Conservation (phyloP, 2,329 filamentous ascomycete species). For the Venturia asperata region DNA sequence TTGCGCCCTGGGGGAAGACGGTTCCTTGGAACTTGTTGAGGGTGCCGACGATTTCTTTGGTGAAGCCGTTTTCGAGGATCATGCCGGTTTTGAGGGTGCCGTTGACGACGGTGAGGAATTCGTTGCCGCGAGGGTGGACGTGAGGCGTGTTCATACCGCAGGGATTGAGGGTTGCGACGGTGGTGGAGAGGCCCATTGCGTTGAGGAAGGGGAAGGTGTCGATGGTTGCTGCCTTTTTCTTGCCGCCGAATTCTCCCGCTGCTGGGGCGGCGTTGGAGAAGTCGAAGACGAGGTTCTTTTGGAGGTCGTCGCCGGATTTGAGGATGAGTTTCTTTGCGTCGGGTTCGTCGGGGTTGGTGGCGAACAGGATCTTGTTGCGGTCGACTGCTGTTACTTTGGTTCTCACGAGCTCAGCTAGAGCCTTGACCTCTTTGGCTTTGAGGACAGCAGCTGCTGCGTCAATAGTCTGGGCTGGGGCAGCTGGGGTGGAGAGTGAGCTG, state of each 20-base stretch:
- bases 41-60: slow-evolving; percentile 35
- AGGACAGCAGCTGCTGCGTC: slow-evolving; percentile 8
- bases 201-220: slow-evolving; percentile 36
- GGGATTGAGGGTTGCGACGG: slow-evolving; percentile 35
- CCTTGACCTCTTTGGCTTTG: slow-evolving; percentile 24
- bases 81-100: slow-evolving; percentile 39
- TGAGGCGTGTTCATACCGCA: slow-evolving; percentile 45
- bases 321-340: slow-evolving; percentile 22
- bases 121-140: slow-evolving; percentile 43
- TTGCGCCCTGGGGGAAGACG: slow-evolving; percentile 41
- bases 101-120: slow-evolving; percentile 41
- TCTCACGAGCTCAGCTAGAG: slow-evolving; percentile 27
- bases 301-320: slow-evolving; percentile 29
- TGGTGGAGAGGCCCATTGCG: slow-evolving; percentile 34
- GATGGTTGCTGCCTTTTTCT: slow-evolving; percentile 27
- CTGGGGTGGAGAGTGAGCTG: slow-evolving; percentile 20
- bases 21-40: slow-evolving; percentile 39
- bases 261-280: slow-evolving; percentile 39
- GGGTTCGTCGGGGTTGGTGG: slow-evolving; percentile 23
- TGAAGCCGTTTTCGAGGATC: slow-evolving; percentile 42
- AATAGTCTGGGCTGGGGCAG: slow-evolving; percentile 19
- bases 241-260: slow-evolving; percentile 21
- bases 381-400: slow-evolving; percentile 31
- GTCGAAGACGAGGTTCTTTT: slow-evolving; percentile 55
- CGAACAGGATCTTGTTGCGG: slow-evolving; percentile 34